Conservation (phyloP, 495 filamentous ascomycete species). For the Aspergillus bridgeri region DNA sequence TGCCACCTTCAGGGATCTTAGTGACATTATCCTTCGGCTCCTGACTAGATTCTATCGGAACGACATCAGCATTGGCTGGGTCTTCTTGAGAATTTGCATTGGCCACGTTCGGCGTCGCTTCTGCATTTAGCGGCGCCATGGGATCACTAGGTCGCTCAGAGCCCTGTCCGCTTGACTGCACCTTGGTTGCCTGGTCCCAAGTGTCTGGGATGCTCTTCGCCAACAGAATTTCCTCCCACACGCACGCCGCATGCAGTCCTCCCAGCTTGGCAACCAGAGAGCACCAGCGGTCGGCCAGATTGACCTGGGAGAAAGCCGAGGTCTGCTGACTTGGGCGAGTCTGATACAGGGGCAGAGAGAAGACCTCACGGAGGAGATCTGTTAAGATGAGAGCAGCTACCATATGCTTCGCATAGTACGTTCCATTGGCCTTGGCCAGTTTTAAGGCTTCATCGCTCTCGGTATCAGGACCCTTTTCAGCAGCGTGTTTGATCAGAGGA, state of each 20-base stretch:
- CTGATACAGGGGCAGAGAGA: slow-evolving; percentile 62
- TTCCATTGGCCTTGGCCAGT: slow-evolving; percentile 54
- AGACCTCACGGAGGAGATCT: slow-evolving; percentile 68
- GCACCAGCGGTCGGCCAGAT: slow-evolving; percentile 75
- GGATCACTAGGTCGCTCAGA: slow-evolving; percentile 42
- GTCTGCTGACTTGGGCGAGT: slow-evolving; percentile 49
- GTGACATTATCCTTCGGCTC: slow-evolving; percentile 36
- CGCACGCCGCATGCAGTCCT: slow-evolving; percentile 68
- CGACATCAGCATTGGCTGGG: slow-evolving; percentile 19
- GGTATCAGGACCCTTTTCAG: slow-evolving; percentile 22
- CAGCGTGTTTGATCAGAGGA: slow-evolving; percentile 46
- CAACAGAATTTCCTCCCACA: slow-evolving; percentile 79
- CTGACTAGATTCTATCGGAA: slow-evolving; percentile 24
- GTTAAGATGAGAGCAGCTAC: slow-evolving; percentile 70
- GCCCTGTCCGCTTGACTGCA: slow-evolving; percentile 44
- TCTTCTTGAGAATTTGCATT: slow-evolving; percentile 18
- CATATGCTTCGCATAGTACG: slow-evolving; percentile 70
- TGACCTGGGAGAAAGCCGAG: slow-evolving; percentile 65
- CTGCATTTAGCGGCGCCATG: slow-evolving; percentile 25
- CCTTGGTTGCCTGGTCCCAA: slow-evolving; percentile 62
- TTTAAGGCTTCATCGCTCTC: slow-evolving; percentile 18
- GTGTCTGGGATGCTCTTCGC: slow-evolving; percentile 61
- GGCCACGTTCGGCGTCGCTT: slow-evolving; percentile 13
- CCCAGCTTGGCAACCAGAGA: slow-evolving; percentile 67
- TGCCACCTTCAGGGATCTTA: slow-evolving; percentile 44